These are phyloP conservation scores for Casuarina cunninghamiana DNA, from an alignment of 306 rosid genomes.

Conservation along the genomic window DNA sequence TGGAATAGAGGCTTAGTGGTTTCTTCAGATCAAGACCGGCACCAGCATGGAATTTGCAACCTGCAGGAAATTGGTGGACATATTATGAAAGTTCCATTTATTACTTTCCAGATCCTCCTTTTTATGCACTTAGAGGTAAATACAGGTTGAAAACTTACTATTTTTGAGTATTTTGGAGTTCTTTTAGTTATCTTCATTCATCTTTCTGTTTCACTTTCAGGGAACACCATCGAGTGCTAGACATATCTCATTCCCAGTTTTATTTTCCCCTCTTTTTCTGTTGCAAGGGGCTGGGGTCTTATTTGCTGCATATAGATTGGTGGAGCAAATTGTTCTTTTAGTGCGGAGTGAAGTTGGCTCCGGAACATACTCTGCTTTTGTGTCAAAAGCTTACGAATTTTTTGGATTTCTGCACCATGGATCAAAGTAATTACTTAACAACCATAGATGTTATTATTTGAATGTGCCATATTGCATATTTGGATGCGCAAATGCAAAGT, in stretches of 20 bases:
- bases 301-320: conserved; percentile 67
- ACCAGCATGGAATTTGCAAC: conserved; percentile 54
- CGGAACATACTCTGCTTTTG: conserved; percentile 52
- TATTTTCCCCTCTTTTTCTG: conserved; percentile 71
- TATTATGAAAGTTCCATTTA: conserved; percentile 80
- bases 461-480: conserved; percentile 26
- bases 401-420: conserved; percentile 79
- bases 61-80: conserved; percentile 89
- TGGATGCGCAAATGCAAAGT: conserved; percentile 7
- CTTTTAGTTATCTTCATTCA: conserved; percentile 23
- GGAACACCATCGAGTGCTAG: conserved; percentile 60
- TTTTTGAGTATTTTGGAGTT: conserved; percentile 11
- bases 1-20: conserved; percentile 74
- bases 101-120: conserved; percentile 70
- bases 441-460: conserved; percentile 1
- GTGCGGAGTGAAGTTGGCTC: conserved; percentile 45
- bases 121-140: conserved; percentile 84
- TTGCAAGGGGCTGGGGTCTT: conserved; percentile 85
- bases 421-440: conserved; percentile 52
- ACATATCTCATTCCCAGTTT: conserved; percentile 41
- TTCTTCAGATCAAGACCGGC: conserved; percentile 62
- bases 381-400: conserved; percentile 60
- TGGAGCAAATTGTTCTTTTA: conserved; percentile 67
- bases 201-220: conserved; percentile 39
- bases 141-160: conserved; percentile 4